Conservation (phyloP, 139 green algal genomes). For the Chlorella sp. region DNA sequence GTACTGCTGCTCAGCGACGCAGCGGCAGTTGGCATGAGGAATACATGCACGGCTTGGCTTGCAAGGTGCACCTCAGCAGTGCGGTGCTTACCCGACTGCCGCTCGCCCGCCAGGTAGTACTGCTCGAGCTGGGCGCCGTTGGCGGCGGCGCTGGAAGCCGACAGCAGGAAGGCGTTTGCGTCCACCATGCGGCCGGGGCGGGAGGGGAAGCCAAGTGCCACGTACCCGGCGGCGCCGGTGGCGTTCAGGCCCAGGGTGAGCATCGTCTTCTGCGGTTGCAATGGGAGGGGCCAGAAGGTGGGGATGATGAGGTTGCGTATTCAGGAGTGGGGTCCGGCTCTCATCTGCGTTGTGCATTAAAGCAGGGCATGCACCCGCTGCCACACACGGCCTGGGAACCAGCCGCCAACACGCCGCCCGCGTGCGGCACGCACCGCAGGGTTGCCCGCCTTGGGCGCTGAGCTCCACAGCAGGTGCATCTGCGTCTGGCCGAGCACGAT, state of each 20-base stretch:
- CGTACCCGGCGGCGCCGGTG: background rate
- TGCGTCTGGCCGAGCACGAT: background rate
- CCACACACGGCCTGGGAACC: too few species aligned
- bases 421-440: background rate
- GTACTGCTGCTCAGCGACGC: background rate
- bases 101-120: slow-evolving; percentile 13
- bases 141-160: background rate
- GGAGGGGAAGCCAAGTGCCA: slow-evolving; percentile 18
- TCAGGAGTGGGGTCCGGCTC: too few species aligned
- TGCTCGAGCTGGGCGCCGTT: background rate
- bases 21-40: background rate
- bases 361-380: too few species aligned
- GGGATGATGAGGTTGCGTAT: background rate
- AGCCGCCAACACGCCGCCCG: too few species aligned
- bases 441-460: background rate
- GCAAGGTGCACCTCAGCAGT: background rate
- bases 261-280: background rate
- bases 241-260: slow-evolving; percentile 14
- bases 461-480: background rate
- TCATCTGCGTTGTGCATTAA: too few species aligned
- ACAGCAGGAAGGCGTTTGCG: slow-evolving; percentile 10
- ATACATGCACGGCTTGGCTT: background rate
- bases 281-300: background rate
- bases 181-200: background rate
- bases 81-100: background rate